Base-by-base conservation (phyloP, 2,329 filamentous ascomycete species). In the Talaromyces verruculosus region DNA sequence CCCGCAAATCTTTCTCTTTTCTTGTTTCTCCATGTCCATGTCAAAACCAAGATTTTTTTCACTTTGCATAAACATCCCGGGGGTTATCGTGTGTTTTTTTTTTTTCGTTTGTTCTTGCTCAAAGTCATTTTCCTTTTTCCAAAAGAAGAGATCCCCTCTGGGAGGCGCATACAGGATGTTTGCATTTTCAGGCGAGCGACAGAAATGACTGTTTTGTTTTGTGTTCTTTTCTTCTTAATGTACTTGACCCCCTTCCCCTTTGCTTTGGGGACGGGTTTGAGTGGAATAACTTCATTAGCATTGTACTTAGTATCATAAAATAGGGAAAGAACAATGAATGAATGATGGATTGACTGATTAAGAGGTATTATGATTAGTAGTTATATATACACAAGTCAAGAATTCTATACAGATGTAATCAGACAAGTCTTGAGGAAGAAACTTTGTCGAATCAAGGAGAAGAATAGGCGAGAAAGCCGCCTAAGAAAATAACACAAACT, bases 141-240 rank as follows among this genome's bases (percentile, higher is more conserved):
- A 28, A 60, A 43, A 60, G 28, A 60, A 43, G 25, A 60, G 57
- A 53, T 63, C 33, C 59, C 47, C 62, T 61, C 58, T 61, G 61
- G 65, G 57, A 58, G 61, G 65, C 63, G 59, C 51, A 41, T 55
- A 49, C 28, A 63, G 59, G 55, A 55, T 64, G 47, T 65, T 65
- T 67, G 59, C 62, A 67, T 67, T 64, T 60, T 64, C 66, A 62
- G 66, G 66, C 66, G 63, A 67, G 65, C 61, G 65, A 67, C 49
- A 33, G 51, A 67, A 58, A 53, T 58, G 35, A 30, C 22, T 53
- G 33, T 28, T 43, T 64, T 58, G n/a, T 57, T 45, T 58, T 63
- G n/a, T 62, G 17, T 30, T 25, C 25, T 25, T 25, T 25, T 25
- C 22, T 57, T 67, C 64, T 67, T 43, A 41, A 22, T 35, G 28